Evolutionary conservation across 2,329 filamentous ascomycete genomes (phyloP).

Genomic region (Claviceps maximensis): DNA sequence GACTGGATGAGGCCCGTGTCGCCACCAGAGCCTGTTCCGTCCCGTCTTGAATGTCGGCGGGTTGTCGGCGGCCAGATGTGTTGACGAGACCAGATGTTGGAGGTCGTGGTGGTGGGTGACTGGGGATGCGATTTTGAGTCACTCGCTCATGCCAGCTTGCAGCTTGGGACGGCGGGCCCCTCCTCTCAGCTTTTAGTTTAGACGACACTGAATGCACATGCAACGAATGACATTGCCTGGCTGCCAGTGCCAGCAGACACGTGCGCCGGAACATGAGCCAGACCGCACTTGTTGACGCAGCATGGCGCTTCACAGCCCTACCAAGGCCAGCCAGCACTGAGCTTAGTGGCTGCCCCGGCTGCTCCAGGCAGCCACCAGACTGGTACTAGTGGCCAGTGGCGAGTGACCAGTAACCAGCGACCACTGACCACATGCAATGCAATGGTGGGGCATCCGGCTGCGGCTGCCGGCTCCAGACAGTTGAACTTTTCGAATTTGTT

Average conservation of each 20-base stretch:
- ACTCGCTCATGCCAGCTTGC: background rate
- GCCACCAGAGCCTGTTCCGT: constrained; percentile 2
- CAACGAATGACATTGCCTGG: background rate
- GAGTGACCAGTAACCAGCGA: no score
- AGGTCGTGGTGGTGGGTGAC: background rate
- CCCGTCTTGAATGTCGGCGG: background rate
- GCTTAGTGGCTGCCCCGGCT: no score
- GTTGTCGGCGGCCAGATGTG: background rate
- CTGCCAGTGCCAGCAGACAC: no score
- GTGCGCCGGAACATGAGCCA: no score
- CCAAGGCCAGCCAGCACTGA: no score
- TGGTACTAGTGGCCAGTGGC: no score
- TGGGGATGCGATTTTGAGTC: background rate
- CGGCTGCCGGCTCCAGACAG: background rate
- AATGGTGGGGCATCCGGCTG: background rate
- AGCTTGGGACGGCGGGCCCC: background rate
- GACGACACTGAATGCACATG: background rate
- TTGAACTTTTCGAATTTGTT: background rate
- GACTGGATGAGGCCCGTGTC: constrained; percentile 9
- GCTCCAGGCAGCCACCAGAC: no score
- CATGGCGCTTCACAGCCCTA: no score
- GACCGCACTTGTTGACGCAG: no score
- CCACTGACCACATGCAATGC: no score
- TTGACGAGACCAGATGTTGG: background rate
- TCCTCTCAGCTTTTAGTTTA: background rate